A percentile compares a stretch with the other conserved stretches of the same genome.
These are phyloP conservation scores for Suhomyces canberraensis DNA, from an alignment of 805 yeast genomes.

Conservation along the genomic window DNA sequence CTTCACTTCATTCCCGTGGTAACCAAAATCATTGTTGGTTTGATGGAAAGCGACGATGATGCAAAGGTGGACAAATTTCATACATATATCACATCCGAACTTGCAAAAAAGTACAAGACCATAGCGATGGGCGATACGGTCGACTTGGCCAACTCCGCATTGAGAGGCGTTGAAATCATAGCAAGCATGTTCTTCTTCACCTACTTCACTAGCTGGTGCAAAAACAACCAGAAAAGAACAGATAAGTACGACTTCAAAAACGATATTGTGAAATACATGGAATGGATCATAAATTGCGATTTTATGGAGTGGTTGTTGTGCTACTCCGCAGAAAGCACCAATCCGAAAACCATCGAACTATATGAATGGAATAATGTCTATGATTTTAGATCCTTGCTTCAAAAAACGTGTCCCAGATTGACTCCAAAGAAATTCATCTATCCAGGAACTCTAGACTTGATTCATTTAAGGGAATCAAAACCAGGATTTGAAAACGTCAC, in stretches of 20 bases:
- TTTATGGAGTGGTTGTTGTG: conserved; percentile 68
- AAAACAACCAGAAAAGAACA: conserved; percentile 40
- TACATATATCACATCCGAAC: conserved; percentile 37
- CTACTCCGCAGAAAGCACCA: conserved; percentile 54
- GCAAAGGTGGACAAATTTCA: conserved; percentile 29
- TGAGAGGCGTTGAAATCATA: conserved; percentile 40
- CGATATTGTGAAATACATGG: conserved; percentile 58
- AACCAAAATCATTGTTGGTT: conserved; percentile 41
- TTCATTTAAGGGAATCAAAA: conserved; percentile 25
- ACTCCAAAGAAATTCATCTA: conserved; percentile 52
- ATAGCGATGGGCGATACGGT: conserved; percentile 19
- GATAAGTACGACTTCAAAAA: conserved; percentile 49
- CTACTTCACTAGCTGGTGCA: conserved; percentile 67
- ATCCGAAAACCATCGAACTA: conserved; percentile 29
- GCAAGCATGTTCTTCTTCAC: conserved; percentile 51
- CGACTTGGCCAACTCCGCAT: conserved; percentile 30
- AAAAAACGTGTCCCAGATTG: conserved; percentile 61
- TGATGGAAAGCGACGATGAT: conserved; percentile 42
- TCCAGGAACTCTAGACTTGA: conserved; percentile 34
- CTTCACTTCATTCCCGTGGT: conserved; percentile 63
- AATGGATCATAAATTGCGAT: conserved; percentile 56
- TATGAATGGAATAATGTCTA: conserved; percentile 50
- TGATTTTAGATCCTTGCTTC: conserved; percentile 64
- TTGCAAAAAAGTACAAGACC: conserved; percentile 23
- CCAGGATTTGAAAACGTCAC: conserved; percentile 26